phyloP scores from a whole-genome alignment of 1,284 basidiomycete species.

The Microbotryum lychnidis-dioicae region DNA sequence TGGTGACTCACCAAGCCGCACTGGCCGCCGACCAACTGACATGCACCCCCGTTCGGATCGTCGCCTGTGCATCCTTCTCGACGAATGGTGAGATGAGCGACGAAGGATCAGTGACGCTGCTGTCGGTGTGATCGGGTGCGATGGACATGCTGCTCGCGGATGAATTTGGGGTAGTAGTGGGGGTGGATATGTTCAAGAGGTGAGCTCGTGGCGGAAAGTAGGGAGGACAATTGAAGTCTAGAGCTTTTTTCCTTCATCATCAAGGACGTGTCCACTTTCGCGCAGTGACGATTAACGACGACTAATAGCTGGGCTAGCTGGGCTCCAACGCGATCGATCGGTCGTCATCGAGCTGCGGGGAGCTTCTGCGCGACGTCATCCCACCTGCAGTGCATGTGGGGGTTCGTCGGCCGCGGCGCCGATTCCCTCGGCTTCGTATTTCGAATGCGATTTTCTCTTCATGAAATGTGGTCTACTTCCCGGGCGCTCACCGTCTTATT shows the following conservation, averaged over 20 bases:
- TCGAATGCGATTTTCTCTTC: too few relatives aligned
- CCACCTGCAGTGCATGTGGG: too few relatives aligned
- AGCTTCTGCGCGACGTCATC: too few relatives aligned
- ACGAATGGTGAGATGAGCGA: conserved; percentile 6
- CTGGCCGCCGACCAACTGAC: conserved; percentile 4
- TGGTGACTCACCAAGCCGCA: conserved; percentile 10
- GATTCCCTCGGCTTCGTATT: too few relatives aligned
- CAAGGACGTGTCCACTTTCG: neutral
- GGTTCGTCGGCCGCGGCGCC: too few relatives aligned
- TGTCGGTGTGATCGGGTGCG: conserved; percentile 37
- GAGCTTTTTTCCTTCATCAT: neutral
- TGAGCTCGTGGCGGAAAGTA: neutral
- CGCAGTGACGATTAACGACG: neutral
- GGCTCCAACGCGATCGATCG: too few relatives aligned
- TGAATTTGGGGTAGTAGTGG: too few relatives aligned
- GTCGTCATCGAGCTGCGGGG: too few relatives aligned
- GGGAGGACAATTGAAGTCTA: neutral
- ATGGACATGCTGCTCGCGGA: neutral
- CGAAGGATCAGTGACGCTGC: conserved; percentile 3
- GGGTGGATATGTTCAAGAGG: neutral
- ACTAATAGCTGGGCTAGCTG: too few relatives aligned
- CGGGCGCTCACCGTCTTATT: too few relatives aligned
- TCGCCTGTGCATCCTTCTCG: conserved; percentile 6
- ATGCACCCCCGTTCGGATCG: conserved; percentile 1
- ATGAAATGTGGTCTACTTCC: too few relatives aligned